phyloP scores from a whole-genome alignment of 371 early-diverging fungal species.

The Saksenaea vasiformis region DNA sequence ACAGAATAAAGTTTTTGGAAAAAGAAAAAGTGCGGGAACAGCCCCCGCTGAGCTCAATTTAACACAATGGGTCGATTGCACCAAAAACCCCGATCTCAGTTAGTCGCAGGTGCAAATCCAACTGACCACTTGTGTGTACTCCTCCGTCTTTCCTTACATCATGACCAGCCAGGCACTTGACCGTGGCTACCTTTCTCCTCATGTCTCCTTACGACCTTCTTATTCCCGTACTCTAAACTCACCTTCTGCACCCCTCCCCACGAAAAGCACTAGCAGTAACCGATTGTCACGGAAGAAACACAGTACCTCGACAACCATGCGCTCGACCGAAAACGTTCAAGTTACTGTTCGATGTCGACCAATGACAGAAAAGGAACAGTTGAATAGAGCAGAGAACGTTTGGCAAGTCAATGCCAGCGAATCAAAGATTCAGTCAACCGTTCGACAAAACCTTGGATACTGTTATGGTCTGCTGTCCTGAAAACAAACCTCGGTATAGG shows the following conservation, averaged over 20 bases:
- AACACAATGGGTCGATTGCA: too few relatives aligned
- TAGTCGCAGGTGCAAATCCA: not conserved
- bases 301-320: not conserved
- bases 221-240: not conserved
- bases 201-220: not conserved
- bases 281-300: not conserved
- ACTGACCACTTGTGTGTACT: not conserved
- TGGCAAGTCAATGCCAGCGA: slow-evolving; percentile 2
- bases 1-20: too few relatives aligned
- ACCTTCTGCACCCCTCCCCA: not conserved
- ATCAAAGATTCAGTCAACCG: slow-evolving; percentile 1
- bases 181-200: not conserved
- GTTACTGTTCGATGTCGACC: slow-evolving; percentile 48
- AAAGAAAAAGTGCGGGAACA: too few relatives aligned
- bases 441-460: slow-evolving; percentile 5
- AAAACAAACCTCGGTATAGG: not conserved
- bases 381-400: not conserved
- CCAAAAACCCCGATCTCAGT: not conserved
- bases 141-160: not conserved
- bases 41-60: too few relatives aligned
- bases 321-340: slow-evolving; percentile 32
- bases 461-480: slow-evolving; percentile 2
- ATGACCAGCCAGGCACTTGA: not conserved
- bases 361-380: slow-evolving; percentile 22
- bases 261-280: not conserved